A percentile compares a stretch with the other conserved stretches of the same genome.
Evolutionary conservation across 805 yeast species (phyloP).

Genomic region (Ogataea degrootiae): DNA sequence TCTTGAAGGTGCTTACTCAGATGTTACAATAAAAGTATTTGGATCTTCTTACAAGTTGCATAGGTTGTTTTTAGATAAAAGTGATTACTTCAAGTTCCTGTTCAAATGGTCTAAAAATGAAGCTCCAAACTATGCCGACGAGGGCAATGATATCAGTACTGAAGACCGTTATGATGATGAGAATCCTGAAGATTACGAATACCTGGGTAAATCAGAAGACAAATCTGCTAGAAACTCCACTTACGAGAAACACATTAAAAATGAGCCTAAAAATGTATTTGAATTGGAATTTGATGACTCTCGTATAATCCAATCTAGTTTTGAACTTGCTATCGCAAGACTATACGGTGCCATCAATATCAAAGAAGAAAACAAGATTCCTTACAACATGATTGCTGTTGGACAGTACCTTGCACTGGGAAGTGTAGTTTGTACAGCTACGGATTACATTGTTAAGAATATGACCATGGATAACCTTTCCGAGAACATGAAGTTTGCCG

Average conservation of each 20-base stretch:
- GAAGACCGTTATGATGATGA: not conserved
- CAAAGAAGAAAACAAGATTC: slow-evolving; percentile 30
- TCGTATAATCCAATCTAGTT: slow-evolving; percentile 38
- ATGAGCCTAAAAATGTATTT: slow-evolving; percentile 5
- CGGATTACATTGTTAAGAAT: slow-evolving; percentile 33
- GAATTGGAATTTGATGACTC: slow-evolving; percentile 37
- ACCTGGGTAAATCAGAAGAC: not conserved
- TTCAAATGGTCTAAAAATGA: slow-evolving; percentile 37
- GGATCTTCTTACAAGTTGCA: slow-evolving; percentile 42
- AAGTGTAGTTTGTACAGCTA: slow-evolving; percentile 40
- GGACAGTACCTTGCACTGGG: slow-evolving; percentile 47
- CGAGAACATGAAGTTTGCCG: slow-evolving; percentile 37
- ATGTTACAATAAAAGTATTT: slow-evolving; percentile 45
- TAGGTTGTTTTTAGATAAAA: slow-evolving; percentile 38
- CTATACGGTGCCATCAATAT: slow-evolving; percentile 41
- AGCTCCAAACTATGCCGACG: slow-evolving; percentile 1
- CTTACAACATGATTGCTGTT: slow-evolving; percentile 41
- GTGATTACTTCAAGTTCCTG: slow-evolving; percentile 43
- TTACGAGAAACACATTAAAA: not conserved
- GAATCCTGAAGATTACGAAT: slow-evolving; percentile 1
- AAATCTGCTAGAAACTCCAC: too few species aligned
- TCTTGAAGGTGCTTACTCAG: slow-evolving; percentile 42
- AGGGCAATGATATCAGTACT: slow-evolving; percentile 1
- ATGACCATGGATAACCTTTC: slow-evolving; percentile 35
- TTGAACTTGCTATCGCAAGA: slow-evolving; percentile 43